A percentile compares a stretch with the other conserved stretches of the same genome.
Conservation (phyloP, 352 stramenopile species). For the Pythium brassicae region DNA sequence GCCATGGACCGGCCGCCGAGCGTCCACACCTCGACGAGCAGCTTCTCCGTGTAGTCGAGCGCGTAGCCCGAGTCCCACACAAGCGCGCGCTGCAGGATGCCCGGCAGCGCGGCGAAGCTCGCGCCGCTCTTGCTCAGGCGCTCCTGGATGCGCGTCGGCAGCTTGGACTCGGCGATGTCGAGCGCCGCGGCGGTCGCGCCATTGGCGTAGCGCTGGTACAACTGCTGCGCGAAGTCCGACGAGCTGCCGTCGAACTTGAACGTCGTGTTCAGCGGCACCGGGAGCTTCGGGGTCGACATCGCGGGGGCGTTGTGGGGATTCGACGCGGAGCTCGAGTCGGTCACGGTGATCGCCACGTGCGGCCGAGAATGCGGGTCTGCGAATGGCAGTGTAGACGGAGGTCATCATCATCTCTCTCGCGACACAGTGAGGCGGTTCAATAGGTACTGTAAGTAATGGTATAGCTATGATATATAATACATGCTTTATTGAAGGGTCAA, state of each 20-base stretch:
- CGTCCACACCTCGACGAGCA: constrained; percentile 24
- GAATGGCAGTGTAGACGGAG: too few relatives aligned
- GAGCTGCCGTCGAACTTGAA: constrained; percentile 13
- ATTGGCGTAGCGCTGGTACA: constrained; percentile 7
- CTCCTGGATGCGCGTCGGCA: constrained; percentile 2
- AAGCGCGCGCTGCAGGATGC: constrained; percentile 41
- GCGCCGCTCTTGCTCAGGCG: constrained; percentile 16
- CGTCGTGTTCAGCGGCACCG: constrained; percentile 6
- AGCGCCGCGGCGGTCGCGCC: background rate
- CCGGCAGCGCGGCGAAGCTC: constrained; percentile 19
- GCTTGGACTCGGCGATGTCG: background rate
- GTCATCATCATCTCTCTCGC: too few relatives aligned
- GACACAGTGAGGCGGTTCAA: too few relatives aligned
- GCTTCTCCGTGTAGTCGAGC: constrained; percentile 9
- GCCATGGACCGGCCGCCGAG: constrained; percentile 24
- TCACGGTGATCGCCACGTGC: too few relatives aligned
- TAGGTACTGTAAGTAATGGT: too few relatives aligned
- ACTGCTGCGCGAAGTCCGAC: constrained; percentile 16
- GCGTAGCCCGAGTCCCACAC: constrained; percentile 55
- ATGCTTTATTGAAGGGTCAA: too few relatives aligned
- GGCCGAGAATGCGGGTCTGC: too few relatives aligned
- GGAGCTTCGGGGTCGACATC: constrained; percentile 6
- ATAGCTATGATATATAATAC: too few relatives aligned
- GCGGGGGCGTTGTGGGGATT: background rate
- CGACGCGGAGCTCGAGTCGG: background rate